Base-by-base conservation (phyloP, 140 eudicot species). In the Cichorium intybus region DNA sequence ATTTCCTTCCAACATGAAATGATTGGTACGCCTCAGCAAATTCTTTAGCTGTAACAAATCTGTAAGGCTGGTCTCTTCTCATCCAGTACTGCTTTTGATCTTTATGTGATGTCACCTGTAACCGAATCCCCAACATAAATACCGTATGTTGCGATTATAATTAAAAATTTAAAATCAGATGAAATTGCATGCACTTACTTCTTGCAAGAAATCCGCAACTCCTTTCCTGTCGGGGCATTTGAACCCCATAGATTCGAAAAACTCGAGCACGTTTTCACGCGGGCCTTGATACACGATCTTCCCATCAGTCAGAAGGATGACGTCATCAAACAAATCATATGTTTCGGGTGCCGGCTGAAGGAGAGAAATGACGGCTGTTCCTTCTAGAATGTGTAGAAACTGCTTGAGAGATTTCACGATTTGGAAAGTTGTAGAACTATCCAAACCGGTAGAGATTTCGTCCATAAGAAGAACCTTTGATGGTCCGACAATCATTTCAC, bases 31-130 rank as follows among this genome's bases (percentile, higher is more conserved):
- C 73, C 52, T 66, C 68, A 7, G 71, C 70, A 52, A 83, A 83
- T 65, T 83, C 83, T 18, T 75, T 71, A n/a, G 72, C 60, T 1
- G 81, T 70, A 16, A 82, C 72, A 65, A 73, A 81, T 48, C 68
- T 64, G 28, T 81, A 77, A 24, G 77, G 75, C 56, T 72, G 61
- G 9, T 81, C 69, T 26, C 64, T 64, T 33, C 45, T 60, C 16
- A 46, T 6, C 86, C 86, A 81, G 11, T 77, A 81, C 17, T 81
- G 82, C 24, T 50, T 37, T 54, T 81, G 86, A 53, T 81, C 86
- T 69, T 77, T 75, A 64, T 46, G 74, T 21, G 83, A 81, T 65
- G 87, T 81, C 60, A 77, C 83, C 84, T 43, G 20, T 88, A 73
- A 34, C 64, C 37, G 47, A 56, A 31, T 10, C 46, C 4, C 12